Evolutionary conservation across 176 grass and related monocot species (phyloP), one percentile per base, ranked within the genome.

Genomic region (Bromus sterilis): DNA sequence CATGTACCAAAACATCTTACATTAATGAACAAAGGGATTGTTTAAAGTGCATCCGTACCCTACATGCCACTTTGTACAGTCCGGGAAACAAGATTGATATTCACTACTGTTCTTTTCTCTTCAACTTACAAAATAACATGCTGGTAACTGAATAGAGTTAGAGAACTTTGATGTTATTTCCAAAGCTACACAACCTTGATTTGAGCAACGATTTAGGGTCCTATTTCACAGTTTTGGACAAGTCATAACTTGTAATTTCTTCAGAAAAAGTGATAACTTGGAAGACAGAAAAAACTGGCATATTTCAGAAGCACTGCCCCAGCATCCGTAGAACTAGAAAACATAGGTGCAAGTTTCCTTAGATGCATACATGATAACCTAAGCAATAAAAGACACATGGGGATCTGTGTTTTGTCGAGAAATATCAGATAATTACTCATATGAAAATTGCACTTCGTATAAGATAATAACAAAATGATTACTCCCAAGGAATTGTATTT

Each of bases 401-500:
- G 24, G 69, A 49, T 80, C 23, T 29, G 12, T 31, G 56, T 76
- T 41, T 67, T 35, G 33, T 63, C 60, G 20, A n/a, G 20, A 30
- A 60, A 68, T 9, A 61, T 11, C 20, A 56, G 44, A 67, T 60
- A 70, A 70, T 39, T 53, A 81, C 53, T 81, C 71, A 1, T 28
- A 44, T 82, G 43, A 89, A 89, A 48, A 36, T 36, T 59, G 76
- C 74, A 40, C 56, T 84, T 59, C 23, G 29, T 24, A 80, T 11
- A 56, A 64, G 32, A 64, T 21, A 23, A 64, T n/a, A 14, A 53
- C 23, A n/a, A 83, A 66, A 80, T 76, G 85, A 76, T 51, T 69
- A 81, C 41, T 89, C 69, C 0, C 4, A 46, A 57, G 36, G 81
- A 25, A 44, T 36, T 65, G 58, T 66, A 51, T 21, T 55, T 55